Evolutionary conservation across 2,329 filamentous ascomycete species (phyloP).

Genomic region (Aspergillus pseudoterreus): DNA sequence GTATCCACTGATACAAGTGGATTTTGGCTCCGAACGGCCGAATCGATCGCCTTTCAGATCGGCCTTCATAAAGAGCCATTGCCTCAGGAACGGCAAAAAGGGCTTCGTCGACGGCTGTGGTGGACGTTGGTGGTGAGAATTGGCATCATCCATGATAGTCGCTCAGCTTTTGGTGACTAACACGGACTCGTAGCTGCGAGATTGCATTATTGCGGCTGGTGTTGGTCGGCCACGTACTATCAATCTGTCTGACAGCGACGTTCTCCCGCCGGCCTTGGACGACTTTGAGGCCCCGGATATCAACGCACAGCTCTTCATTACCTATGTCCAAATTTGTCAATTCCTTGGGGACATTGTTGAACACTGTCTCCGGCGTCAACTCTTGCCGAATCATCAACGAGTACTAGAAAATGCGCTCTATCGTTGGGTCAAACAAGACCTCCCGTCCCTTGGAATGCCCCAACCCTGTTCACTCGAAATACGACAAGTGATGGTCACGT

Average conservation of each 20-base stretch:
- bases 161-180: too few species aligned
- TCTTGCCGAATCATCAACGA: neutral
- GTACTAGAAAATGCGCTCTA: neutral
- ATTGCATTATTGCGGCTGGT: slow-evolving; percentile 40
- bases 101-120: neutral
- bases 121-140: neutral
- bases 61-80: slow-evolving; percentile 41
- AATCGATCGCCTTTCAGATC: slow-evolving; percentile 41
- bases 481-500: slow-evolving; percentile 33
- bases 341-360: neutral
- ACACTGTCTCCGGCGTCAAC: neutral
- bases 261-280: slow-evolving; percentile 29
- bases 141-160: neutral
- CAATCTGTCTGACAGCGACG: slow-evolving; percentile 38
- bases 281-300: neutral
- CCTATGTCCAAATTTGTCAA: neutral
- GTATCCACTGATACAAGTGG: slow-evolving; percentile 40
- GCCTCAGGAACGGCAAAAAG: slow-evolving; percentile 27
- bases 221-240: slow-evolving; percentile 40
- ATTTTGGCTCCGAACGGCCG: slow-evolving; percentile 42
- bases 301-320: neutral
- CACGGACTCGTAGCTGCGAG: slow-evolving; percentile 24
- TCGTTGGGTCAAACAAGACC: neutral
- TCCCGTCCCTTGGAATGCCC: neutral
- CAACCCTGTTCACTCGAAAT: slow-evolving; percentile 1